phyloP scores from a whole-genome alignment of 2,329 filamentous ascomycete genomes.

The Paecilomyces variotii region DNA sequence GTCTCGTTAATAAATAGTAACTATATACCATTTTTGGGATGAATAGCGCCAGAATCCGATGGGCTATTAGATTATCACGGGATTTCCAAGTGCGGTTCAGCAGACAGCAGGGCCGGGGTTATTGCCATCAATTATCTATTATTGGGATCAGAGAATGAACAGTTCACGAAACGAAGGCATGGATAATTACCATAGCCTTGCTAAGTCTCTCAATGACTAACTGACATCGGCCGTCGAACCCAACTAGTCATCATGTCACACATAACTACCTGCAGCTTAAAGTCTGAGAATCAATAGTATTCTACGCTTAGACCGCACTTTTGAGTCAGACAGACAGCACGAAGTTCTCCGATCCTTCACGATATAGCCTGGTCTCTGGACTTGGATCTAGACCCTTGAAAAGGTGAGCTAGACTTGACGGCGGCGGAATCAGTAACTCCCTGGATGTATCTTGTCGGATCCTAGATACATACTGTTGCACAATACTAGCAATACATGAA shows the following conservation, averaged over 20 bases:
- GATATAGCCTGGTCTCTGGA: not conserved
- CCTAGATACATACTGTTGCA: not conserved
- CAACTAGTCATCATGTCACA: not conserved
- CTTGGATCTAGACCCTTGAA: not conserved
- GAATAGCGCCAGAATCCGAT: not conserved
- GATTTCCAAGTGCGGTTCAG: not conserved
- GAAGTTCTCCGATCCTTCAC: not conserved
- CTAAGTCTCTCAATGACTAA: no score
- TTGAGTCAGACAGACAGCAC: not conserved
- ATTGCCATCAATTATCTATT: no score
- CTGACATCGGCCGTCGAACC: not conserved
- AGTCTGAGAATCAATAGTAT: not conserved
- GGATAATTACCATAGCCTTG: no score
- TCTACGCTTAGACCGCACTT: not conserved
- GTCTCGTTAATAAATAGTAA: not conserved
- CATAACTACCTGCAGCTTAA: not conserved
- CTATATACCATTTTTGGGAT: not conserved
- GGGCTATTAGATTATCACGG: not conserved
- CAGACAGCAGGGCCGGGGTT: no score
- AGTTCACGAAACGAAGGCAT: no score
- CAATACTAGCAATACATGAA: not conserved
- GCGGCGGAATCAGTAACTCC: not conserved
- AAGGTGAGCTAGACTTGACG: not conserved
- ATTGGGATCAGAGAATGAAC: no score
- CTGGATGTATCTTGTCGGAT: not conserved